Conservation (phyloP, 768 basidiomycete genomes). For the Fomitopsis pulvina region DNA sequence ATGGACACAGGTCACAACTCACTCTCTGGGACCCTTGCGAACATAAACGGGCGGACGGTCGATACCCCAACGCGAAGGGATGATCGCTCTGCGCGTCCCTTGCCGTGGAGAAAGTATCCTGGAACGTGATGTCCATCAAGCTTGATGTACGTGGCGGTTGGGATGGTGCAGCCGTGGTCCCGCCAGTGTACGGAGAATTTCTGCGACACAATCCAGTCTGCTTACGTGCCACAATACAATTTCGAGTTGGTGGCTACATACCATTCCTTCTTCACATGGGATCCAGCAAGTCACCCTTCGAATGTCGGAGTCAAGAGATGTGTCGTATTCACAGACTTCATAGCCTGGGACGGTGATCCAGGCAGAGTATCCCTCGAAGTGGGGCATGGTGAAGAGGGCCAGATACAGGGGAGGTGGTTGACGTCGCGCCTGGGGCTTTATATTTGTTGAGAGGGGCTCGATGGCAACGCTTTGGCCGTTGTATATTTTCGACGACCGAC, state of each 20-base stretch:
- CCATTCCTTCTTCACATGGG: conserved; percentile 53
- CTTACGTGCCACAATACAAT: neutral
- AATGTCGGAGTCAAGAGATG: conserved; percentile 36
- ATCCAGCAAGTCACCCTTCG: conserved; percentile 63
- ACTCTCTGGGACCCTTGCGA: conserved; percentile 40
- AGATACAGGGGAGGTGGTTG: neutral
- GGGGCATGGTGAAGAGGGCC: conserved; percentile 24
- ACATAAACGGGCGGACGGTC: conserved; percentile 57
- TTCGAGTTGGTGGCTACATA: conserved; percentile 20
- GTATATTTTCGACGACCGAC: neutral
- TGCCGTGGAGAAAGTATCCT: conserved; percentile 54
- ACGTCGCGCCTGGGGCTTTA: neutral
- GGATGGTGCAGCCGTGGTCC: conserved; percentile 46
- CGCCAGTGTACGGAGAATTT: conserved; percentile 58
- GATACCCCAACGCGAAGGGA: conserved; percentile 44
- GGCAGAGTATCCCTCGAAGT: conserved; percentile 57
- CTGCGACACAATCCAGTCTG: conserved; percentile 25
- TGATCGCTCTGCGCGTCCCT: conserved; percentile 45
- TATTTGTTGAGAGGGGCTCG: neutral
- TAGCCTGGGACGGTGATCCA: conserved; percentile 55
- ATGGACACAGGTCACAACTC: conserved; percentile 10
- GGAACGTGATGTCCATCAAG: conserved; percentile 60
- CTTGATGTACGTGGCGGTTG: conserved; percentile 55
- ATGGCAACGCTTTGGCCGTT: neutral
- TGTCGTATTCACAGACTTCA: conserved; percentile 49